Percentiles rank a stretch among this genome's conserved stretches.
phyloP scores from a whole-genome alignment of 768 basidiomycete genomes.

The Suillus plorans region DNA sequence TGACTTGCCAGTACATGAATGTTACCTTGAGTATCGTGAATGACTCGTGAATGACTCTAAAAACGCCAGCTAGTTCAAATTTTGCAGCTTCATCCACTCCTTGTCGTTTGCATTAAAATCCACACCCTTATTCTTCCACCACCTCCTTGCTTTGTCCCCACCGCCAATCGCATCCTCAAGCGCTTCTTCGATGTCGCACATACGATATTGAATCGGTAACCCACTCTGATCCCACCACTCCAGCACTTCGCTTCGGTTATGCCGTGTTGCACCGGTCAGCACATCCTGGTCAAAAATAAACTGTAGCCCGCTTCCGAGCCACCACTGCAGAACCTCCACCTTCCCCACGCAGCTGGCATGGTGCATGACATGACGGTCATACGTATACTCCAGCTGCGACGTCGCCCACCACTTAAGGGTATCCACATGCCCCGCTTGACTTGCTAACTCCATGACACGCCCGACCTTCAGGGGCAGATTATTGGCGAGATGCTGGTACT shows the following conservation, averaged over 20 bases:
- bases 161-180: slow-evolving; percentile 83
- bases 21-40: slow-evolving; percentile 3
- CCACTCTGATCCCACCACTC: slow-evolving; percentile 89
- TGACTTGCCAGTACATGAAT: background rate
- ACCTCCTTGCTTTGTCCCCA: slow-evolving; percentile 70
- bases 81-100: slow-evolving; percentile 87
- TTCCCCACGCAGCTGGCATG: slow-evolving; percentile 80
- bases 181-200: slow-evolving; percentile 92
- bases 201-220: slow-evolving; percentile 78
- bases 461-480: slow-evolving; percentile 75
- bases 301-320: slow-evolving; percentile 75
- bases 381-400: slow-evolving; percentile 75
- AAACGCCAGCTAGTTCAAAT: slow-evolving; percentile 50
- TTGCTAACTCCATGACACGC: slow-evolving; percentile 83
- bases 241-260: slow-evolving; percentile 78
- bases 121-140: slow-evolving; percentile 83
- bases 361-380: slow-evolving; percentile 74
- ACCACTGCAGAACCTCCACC: slow-evolving; percentile 81
- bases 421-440: slow-evolving; percentile 70
- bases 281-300: slow-evolving; percentile 80
- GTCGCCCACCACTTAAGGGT: slow-evolving; percentile 86
- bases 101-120: slow-evolving; percentile 83
- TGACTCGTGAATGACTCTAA: background rate
- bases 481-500: slow-evolving; percentile 46
- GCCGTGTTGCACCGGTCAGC: slow-evolving; percentile 74